Conservation (phyloP, 768 basidiomycete species). For the Psilocybe cyanescens region DNA sequence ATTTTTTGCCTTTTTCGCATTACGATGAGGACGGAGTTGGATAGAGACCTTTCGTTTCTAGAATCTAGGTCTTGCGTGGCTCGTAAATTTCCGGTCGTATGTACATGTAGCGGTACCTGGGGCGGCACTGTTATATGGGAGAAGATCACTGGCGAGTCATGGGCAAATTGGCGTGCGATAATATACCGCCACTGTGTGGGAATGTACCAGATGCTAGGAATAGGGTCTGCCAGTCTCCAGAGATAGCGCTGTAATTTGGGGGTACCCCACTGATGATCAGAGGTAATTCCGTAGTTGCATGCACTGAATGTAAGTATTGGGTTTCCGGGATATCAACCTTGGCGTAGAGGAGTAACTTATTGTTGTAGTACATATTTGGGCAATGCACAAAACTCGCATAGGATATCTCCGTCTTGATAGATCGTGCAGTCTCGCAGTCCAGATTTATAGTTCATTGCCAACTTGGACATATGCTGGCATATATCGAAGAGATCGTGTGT, state of each 20-base stretch:
- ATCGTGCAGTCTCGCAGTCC: slow-evolving; percentile 1
- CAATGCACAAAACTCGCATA: background rate
- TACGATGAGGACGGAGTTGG: background rate
- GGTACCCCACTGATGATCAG: background rate
- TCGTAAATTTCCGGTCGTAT: no score
- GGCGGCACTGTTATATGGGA: background rate
- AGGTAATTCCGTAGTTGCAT: background rate
- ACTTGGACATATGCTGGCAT: background rate
- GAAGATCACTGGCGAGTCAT: background rate
- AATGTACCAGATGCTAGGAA: background rate
- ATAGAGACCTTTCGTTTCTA: background rate
- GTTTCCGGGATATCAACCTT: background rate
- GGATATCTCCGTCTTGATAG: background rate
- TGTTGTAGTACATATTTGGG: background rate
- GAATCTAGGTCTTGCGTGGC: background rate
- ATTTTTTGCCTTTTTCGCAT: background rate
- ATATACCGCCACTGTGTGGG: background rate
- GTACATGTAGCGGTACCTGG: no score
- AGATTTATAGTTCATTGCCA: background rate
- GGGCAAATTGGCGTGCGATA: background rate
- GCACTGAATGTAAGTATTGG: background rate
- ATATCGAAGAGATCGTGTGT: background rate
- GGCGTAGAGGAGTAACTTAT: background rate
- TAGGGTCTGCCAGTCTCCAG: background rate
- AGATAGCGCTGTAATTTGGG: background rate